Base-by-base conservation (phyloP, 305 asterid species). In the Caryopteris hybrid region DNA sequence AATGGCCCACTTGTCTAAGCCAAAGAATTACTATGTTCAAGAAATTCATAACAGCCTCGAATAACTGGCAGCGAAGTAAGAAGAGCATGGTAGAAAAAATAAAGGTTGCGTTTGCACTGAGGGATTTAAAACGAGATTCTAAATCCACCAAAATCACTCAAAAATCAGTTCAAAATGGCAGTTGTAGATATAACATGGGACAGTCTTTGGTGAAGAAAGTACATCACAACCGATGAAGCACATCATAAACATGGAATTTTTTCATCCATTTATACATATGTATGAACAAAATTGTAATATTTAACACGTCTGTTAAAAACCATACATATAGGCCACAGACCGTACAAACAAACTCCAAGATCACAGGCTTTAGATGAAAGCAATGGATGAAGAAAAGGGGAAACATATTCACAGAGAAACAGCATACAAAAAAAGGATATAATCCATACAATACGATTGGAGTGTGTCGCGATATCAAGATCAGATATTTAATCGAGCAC, bases 401-500 rank as follows among this genome's bases (percentile, higher is more conserved):
- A 41, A n/a, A 4, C n/a, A 22, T 23, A 61, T 39, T 48, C 54
- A 23, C 3, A 16, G 36, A 23, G 13, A 4, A 41, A 3, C 2
- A 61, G 8, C 39, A 42, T 6, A n/a, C 25, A 42, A 42, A 14
- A 4, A 22, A 42, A 22, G 6, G 34, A 29, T 7, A 29, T 29
- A 1, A 29, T 29, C 4, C 14, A 13, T 31, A 17, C 1, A 13
- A 27, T 17, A 17, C 1, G 20, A 27, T 17, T 27, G 48, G 18
- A 17, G n/a, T n/a, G 25, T 41, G 3, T 7, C 0, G 3, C 6
- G 34, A 29, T n/a, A n/a, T n/a, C n/a, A n/a, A 29, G 5, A 73
- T n/a, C n/a, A n/a, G n/a, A 56, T 43, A 20, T 42, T 42, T 8
- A 41, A 47, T 18, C 2, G 27, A 8, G 10, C 45, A 84, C 98